phyloP scores from a whole-genome alignment of 176 grass and related monocot genomes.

The Aegilops sharonensis region DNA sequence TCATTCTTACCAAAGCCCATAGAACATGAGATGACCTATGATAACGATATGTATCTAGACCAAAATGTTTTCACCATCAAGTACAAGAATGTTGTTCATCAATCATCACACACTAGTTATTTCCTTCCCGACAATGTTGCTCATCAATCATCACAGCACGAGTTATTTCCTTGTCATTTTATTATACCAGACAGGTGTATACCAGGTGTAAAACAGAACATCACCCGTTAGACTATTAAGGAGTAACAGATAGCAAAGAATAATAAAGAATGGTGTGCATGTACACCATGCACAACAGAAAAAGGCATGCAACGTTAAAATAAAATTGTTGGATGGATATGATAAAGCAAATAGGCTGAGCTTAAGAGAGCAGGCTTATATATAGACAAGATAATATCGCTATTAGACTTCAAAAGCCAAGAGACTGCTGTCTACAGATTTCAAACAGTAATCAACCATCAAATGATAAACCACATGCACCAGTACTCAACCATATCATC shows the following conservation, averaged over 20 bases:
- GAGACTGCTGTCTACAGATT: background rate
- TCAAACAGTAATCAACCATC: conserved; percentile 5
- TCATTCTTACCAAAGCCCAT: background rate
- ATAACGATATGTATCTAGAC: background rate
- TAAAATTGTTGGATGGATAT: background rate
- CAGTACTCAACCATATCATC: conserved; percentile 4
- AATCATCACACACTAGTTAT: background rate
- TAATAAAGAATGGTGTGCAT: background rate
- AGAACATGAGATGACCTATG: background rate
- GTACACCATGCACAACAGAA: conserved; percentile 16
- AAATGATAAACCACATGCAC: conserved; percentile 16
- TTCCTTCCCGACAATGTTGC: background rate
- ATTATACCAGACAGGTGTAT: conserved; percentile 3
- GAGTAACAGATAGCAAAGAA: conserved; percentile 1
- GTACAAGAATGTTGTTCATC: background rate
- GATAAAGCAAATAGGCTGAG: background rate
- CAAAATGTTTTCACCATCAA: background rate
- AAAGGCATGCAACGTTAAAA: background rate
- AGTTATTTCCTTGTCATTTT: conserved; percentile 12
- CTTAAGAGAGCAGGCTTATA: background rate
- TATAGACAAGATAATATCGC: background rate
- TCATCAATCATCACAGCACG: conserved; percentile 16
- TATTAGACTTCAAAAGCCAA: background rate
- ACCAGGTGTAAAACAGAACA: background rate
- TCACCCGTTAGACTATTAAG: conserved; percentile 3